Base-by-base conservation (phyloP, 768 basidiomycete genomes). In the Termitomyces eurrhizus region DNA sequence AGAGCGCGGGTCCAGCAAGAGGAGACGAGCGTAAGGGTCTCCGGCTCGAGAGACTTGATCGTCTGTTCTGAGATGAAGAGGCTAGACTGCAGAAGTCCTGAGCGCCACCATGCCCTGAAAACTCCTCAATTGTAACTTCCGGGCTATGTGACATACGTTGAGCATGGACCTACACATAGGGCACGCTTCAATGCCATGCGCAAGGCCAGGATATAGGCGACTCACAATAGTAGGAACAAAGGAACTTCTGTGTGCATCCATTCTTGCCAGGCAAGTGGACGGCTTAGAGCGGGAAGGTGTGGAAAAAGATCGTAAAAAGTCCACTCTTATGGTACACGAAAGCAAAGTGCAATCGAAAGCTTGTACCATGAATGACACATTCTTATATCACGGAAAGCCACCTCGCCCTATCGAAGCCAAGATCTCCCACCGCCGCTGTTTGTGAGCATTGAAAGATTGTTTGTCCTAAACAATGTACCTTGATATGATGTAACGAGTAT, bases 21-120 rank as follows among this genome's bases (percentile, higher is more conserved):
- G 78, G 79, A 21, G 79, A 80, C 2, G 79, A 79, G 13, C 75
- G 73, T 24, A 76, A 51, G 0, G 78, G 78, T 26, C 70, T 75
- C 8, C 73, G 62, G 41, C 63, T 55, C 0, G 66, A 54, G 24
- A 32, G 35, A 48, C 54, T 59, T 26, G 9, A 16, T 9, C 63
- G 35, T 64, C 48, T 66, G 60, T 13, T 63, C 62, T 33, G 64
- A 57, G 52, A 52, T 36, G 33, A 52, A 32, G 37, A 32, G 16
- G 26, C 48, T 32, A 37, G 12, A 56, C n/a, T 14, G 13, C 6
- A 14, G 8, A 42, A 14, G n/a, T 56, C 44, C n/a, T 26, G 42
- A 57, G 46, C 26, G 32, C 18, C 44, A 41, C 36, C 26, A 29
- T 18, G 7, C 24, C 16, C 52, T 29, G 36, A 12, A 26, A n/a